These are phyloP conservation scores for Waltiozyma sp. DNA, from an alignment of 1,139 yeast species.

Conservation along the genomic window DNA sequence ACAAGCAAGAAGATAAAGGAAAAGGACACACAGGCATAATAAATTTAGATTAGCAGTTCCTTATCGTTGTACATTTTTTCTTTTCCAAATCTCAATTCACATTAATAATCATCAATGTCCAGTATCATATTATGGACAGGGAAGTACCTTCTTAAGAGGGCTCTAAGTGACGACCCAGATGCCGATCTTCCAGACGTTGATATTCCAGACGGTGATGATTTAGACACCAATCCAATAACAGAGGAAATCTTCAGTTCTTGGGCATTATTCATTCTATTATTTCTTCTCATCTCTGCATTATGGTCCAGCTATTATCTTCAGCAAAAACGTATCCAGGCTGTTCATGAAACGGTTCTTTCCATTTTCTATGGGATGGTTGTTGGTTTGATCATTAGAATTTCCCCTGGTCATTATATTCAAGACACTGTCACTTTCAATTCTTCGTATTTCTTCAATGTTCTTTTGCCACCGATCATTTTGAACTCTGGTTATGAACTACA, in stretches of 20 bases:
- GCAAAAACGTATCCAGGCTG: conserved; percentile 82
- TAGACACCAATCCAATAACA: conserved; percentile 79
- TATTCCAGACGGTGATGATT: conserved; percentile 39
- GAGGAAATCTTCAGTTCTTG: conserved; percentile 95
- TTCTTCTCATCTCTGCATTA: conserved; percentile 73
- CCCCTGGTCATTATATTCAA: conserved; percentile 96
- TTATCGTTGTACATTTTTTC: no score
- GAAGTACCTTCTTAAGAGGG: conserved; percentile 14
- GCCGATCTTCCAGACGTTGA: conserved; percentile 23
- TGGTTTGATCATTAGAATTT: conserved; percentile 76
- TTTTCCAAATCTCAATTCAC: not conserved
- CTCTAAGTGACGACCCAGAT: conserved; percentile 12
- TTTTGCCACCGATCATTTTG: conserved; percentile 91
- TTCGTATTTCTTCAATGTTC: conserved; percentile 84
- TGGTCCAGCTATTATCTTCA: conserved; percentile 95
- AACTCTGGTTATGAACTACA: conserved; percentile 95
- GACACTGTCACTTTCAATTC: conserved; percentile 94
- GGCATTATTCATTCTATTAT: conserved; percentile 84
- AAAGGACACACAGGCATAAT: no score
- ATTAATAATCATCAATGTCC: conserved; percentile 4
- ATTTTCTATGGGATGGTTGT: conserved; percentile 96
- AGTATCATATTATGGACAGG: conserved; percentile 10
- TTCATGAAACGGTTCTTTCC: conserved; percentile 93
- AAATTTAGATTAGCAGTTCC: no score
- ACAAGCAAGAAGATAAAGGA: not conserved